Evolutionary conservation across 2,329 filamentous ascomycete genomes (phyloP).

Genomic region (Beauveria asiatica): DNA sequence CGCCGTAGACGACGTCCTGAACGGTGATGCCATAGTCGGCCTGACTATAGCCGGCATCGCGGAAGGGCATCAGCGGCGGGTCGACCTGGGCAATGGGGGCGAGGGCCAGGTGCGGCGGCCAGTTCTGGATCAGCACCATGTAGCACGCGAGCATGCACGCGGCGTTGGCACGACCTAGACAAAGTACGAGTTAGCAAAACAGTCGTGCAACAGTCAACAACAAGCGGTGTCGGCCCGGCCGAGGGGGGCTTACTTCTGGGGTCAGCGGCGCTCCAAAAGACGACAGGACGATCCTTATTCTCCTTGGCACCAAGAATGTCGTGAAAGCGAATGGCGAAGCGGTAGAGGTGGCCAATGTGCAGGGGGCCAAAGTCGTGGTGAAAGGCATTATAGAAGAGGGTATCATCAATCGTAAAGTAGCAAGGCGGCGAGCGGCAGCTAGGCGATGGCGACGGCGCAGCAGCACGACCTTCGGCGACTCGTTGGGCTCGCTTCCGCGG

Average conservation of each 20-base stretch:
- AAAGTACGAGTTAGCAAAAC: background rate
- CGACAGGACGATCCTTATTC: constrained; percentile 81
- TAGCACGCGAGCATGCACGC: constrained; percentile 94
- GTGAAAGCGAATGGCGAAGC: constrained; percentile 92
- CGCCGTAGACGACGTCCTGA: constrained; percentile 95
- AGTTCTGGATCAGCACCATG: constrained; percentile 97
- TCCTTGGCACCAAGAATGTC: constrained; percentile 87
- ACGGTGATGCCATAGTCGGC: constrained; percentile 94
- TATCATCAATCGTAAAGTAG: constrained; percentile 94
- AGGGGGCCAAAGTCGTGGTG: constrained; percentile 97
- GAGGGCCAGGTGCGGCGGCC: constrained; percentile 91
- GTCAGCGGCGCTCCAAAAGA: constrained; percentile 93
- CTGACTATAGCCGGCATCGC: constrained; percentile 96
- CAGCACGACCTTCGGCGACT: constrained; percentile 46
- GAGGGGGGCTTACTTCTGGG: constrained; percentile 61
- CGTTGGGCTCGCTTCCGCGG: constrained; percentile 40
- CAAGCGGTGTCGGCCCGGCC: background rate
- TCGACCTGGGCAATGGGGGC: constrained; percentile 95
- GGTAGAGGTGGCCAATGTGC: constrained; percentile 93
- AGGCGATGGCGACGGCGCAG: constrained; percentile 1
- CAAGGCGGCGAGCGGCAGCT: constrained; percentile 52
- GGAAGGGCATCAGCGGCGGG: constrained; percentile 96
- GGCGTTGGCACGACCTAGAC: constrained; percentile 80
- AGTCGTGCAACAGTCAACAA: background rate
- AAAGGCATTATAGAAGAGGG: constrained; percentile 92